Conservation (phyloP, 1,139 yeast species). For the Candida buenavistaensis region DNA sequence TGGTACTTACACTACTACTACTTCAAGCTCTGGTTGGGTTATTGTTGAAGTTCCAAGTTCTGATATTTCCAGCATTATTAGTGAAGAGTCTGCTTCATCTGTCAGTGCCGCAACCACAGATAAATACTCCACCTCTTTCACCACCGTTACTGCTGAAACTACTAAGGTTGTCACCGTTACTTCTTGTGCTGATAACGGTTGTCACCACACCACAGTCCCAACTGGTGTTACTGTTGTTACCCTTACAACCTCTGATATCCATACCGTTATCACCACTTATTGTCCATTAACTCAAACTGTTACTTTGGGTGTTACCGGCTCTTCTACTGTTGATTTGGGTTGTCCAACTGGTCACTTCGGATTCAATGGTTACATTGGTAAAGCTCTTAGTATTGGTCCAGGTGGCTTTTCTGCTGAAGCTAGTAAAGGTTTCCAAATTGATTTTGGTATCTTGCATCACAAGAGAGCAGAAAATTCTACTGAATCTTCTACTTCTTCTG, state of each 20-base stretch:
- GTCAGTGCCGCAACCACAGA: slow-evolving; percentile 1
- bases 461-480: slow-evolving; percentile 1
- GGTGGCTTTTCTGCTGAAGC: neutral
- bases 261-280: slow-evolving; percentile 10
- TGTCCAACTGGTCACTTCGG: slow-evolving; percentile 8
- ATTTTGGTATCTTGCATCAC: slow-evolving; percentile 1
- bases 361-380: slow-evolving; percentile 6
- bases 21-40: slow-evolving; percentile 1
- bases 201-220: slow-evolving; percentile 5
- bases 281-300: slow-evolving; percentile 11
- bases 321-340: slow-evolving; percentile 7
- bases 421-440: slow-evolving; percentile 5
- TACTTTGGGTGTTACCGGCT: slow-evolving; percentile 6
- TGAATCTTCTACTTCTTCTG: neutral
- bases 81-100: no score
- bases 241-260: slow-evolving; percentile 6
- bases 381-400: slow-evolving; percentile 1
- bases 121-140: slow-evolving; percentile 4
- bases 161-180: slow-evolving; percentile 7
- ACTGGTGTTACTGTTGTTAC: slow-evolving; percentile 11
- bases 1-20: slow-evolving; percentile 3
- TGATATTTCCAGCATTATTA: no score
- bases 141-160: slow-evolving; percentile 7
- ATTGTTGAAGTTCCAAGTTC: slow-evolving; percentile 5
- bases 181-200: slow-evolving; percentile 6